Percentiles rank a stretch among this genome's conserved stretches.
Evolutionary conservation across 2,329 filamentous ascomycete genomes (phyloP).

Genomic region (Elsinoe fawcettii): DNA sequence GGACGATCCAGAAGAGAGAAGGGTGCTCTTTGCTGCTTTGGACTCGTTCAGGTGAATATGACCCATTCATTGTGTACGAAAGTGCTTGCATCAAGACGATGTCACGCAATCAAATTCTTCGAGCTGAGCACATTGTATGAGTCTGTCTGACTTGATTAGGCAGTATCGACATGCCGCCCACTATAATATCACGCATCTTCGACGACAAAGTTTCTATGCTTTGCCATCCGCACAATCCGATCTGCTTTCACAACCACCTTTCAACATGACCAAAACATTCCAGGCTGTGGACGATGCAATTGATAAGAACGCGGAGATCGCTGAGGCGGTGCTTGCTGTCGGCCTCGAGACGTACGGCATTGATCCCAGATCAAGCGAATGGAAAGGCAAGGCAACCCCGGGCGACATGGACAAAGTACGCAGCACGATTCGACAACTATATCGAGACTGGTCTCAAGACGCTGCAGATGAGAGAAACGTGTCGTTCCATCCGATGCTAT

Average conservation of each 20-base stretch:
- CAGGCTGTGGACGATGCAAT: constrained; percentile 78
- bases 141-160: constrained; percentile 19
- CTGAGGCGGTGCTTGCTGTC: constrained; percentile 65
- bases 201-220: constrained; percentile 88
- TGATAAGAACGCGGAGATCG: constrained; percentile 76
- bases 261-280: constrained; percentile 73
- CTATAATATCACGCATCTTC: constrained; percentile 81
- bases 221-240: constrained; percentile 77
- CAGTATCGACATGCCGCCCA: constrained; percentile 74
- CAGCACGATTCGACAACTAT: constrained; percentile 88
- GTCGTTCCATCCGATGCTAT: constrained; percentile 67
- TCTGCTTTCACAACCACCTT: constrained; percentile 70
- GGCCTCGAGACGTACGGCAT: constrained; percentile 62
- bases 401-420: constrained; percentile 82
- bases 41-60: constrained; percentile 76
- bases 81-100: no score
- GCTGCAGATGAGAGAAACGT: constrained; percentile 66
- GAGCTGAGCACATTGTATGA: not conserved
- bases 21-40: constrained; percentile 70
- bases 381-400: constrained; percentile 62
- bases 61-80: not conserved
- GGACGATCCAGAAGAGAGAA: constrained; percentile 69
- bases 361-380: constrained; percentile 43
- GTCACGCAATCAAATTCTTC: no score
- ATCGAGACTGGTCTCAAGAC: constrained; percentile 84